A percentile compares a stretch with the other conserved stretches of the same genome.
phyloP scores from a whole-genome alignment of 768 basidiomycete species.

The Termitomyces sp. region DNA sequence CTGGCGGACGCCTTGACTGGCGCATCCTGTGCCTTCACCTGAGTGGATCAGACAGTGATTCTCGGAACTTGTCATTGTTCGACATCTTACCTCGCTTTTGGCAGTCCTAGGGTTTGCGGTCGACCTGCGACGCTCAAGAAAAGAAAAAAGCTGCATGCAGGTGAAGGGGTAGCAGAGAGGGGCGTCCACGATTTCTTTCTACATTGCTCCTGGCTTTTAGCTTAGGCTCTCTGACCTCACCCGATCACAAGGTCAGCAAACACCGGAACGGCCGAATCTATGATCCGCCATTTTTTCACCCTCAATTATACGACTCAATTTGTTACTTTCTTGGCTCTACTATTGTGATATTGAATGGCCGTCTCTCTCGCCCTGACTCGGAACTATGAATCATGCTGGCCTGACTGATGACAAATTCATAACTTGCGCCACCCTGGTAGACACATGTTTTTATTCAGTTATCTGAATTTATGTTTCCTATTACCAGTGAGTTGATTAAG shows the following conservation, averaged over 20 bases:
- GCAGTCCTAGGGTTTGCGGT: background rate
- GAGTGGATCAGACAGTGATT: background rate
- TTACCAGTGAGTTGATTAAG: no score
- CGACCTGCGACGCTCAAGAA: constrained; percentile 11
- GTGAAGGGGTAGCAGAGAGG: background rate
- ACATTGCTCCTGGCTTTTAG: background rate
- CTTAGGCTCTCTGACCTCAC: background rate
- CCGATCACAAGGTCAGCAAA: background rate
- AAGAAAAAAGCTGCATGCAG: constrained; percentile 10
- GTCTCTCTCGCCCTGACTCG: no score
- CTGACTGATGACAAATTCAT: background rate
- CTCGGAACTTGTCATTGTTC: background rate
- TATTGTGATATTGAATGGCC: background rate
- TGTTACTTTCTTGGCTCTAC: background rate
- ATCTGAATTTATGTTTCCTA: no score
- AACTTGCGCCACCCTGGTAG: background rate
- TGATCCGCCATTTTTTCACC: constrained; percentile 7
- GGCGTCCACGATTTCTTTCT: background rate
- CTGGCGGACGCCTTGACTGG: background rate
- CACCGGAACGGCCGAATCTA: constrained; percentile 6
- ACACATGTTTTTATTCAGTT: no score
- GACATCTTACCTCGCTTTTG: constrained; percentile 2
- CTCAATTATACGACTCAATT: background rate
- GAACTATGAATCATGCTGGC: background rate
- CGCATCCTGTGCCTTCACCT: background rate